Conservation (phyloP, 129 eudicot genomes). For the Ambrosia artemisiifolia region DNA sequence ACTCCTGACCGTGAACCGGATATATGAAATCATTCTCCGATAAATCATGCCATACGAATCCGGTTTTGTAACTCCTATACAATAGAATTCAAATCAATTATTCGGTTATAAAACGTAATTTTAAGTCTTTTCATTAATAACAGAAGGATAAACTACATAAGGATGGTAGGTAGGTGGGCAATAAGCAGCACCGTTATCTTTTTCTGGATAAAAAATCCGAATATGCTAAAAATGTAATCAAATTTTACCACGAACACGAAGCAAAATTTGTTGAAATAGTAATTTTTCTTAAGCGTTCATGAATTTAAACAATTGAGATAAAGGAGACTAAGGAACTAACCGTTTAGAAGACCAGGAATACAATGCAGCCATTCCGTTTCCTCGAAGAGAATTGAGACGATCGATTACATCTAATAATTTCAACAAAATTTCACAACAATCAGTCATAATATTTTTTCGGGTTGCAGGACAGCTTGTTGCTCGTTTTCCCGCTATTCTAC, state of each 20-base stretch:
- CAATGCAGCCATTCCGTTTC: slow-evolving; percentile 76
- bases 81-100: slow-evolving; percentile 12
- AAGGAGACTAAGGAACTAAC: slow-evolving; percentile 21
- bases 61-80: slow-evolving; percentile 77
- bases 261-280: too few species aligned
- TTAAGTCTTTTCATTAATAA: too few species aligned
- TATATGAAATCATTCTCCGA: slow-evolving; percentile 72
- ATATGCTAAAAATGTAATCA: background rate
- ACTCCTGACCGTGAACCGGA: slow-evolving; percentile 82
- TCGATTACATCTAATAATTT: slow-evolving; percentile 47
- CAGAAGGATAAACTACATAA: too few species aligned
- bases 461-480: too few species aligned
- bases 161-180: too few species aligned
- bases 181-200: too few species aligned
- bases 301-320: too few species aligned
- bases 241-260: background rate
- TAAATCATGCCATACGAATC: slow-evolving; percentile 94
- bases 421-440: background rate
- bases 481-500: too few species aligned
- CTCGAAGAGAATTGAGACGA: slow-evolving; percentile 73
- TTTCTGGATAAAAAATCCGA: too few species aligned
- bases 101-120: background rate
- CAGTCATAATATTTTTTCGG: background rate
- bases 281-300: too few species aligned
- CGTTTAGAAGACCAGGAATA: slow-evolving; percentile 92